Evolutionary conservation across 164 flowering plant genomes (phyloP), one percentile per base, ranked within the genome.

Genomic region (Chimonanthus salicifolius): DNA sequence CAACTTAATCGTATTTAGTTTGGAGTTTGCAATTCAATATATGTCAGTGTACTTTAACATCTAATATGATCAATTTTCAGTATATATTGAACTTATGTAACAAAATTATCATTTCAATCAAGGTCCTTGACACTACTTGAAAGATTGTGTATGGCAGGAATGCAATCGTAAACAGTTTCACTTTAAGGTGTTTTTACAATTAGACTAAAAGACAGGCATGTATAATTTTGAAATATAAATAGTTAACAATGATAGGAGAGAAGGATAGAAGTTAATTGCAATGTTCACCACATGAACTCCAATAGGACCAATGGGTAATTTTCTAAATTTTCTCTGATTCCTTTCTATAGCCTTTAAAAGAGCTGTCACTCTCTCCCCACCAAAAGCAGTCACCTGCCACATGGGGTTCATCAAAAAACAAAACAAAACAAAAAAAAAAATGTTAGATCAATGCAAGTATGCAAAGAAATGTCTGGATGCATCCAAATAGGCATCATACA

Each of bases 221-320:
- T 33, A 33, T 33, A 33, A 33, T 33, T 15, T 51, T 51, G 16
- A 51, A 10, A 51, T 51, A 51, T 51, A 15, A 33, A 33, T 33
- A 33, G 33, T 33, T 51, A 51, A 15, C 58, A 10, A 54, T 54
- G 16, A 54, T 13, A 54, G 11, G 58, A n/a, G 7, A 0, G 21
- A 20, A 20, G 21, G 21, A 20, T 20, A 10, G 47, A 66, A 66
- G 45, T 66, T 48, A 66, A 13, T 13, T 65, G 33, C 62, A 49
- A 21, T 48, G 75, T 87, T 77, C 72, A 95, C 98, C 90, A 93
- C 51, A 82, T 95, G 97, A 67, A 88, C 85, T 71, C 99, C 99
- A 83, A 95, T 86, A 16, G 99, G 99, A 78, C 99, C 99, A 84
- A 95, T 92, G 10, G 99, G 99, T 6, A 97, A 90, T 73, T 64